Conservation (phyloP, 352 stramenopile genomes). For the Phytophthora pistaciae region DNA sequence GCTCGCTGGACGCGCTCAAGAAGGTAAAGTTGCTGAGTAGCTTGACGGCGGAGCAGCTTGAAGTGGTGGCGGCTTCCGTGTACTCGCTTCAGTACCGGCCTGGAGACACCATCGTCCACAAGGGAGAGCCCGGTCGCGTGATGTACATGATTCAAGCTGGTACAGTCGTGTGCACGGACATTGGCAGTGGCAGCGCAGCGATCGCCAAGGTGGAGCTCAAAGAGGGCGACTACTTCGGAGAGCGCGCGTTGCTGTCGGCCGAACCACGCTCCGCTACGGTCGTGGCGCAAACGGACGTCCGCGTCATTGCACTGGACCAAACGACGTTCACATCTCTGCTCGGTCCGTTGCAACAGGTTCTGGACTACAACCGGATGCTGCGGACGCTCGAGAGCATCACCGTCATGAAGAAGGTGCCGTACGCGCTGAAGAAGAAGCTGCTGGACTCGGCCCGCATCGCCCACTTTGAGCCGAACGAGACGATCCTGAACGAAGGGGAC, state of each 20-base stretch:
- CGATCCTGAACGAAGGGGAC: constrained; percentile 60
- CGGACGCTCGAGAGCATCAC: constrained; percentile 61
- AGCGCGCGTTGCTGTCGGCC: constrained; percentile 88
- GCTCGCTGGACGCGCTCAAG: constrained; percentile 53
- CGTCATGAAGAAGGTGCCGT: constrained; percentile 55
- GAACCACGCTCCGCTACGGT: constrained; percentile 92
- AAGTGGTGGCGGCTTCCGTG: constrained; percentile 50
- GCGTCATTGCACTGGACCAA: constrained; percentile 82
- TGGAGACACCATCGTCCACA: constrained; percentile 79
- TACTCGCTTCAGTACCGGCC: constrained; percentile 55
- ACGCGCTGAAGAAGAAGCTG: constrained; percentile 53
- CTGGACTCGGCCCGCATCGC: constrained; percentile 45
- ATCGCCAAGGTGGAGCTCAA: constrained; percentile 49
- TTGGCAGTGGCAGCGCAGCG: constrained; percentile 53
- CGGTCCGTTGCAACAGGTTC: constrained; percentile 88
- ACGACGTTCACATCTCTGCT: constrained; percentile 93
- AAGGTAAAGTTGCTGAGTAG: constrained; percentile 52
- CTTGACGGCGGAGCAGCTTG: constrained; percentile 56
- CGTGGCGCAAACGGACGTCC: constrained; percentile 64
- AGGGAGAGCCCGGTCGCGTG: constrained; percentile 74
- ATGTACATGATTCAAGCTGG: constrained; percentile 87
- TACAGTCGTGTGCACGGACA: constrained; percentile 64
- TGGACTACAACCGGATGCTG: constrained; percentile 77
- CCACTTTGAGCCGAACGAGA: constrained; percentile 53
- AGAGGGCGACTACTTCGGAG: constrained; percentile 93